These are phyloP conservation scores for Cladosporium sp. DNA, from an alignment of 2,329 filamentous ascomycete genomes.

Conservation along the genomic window DNA sequence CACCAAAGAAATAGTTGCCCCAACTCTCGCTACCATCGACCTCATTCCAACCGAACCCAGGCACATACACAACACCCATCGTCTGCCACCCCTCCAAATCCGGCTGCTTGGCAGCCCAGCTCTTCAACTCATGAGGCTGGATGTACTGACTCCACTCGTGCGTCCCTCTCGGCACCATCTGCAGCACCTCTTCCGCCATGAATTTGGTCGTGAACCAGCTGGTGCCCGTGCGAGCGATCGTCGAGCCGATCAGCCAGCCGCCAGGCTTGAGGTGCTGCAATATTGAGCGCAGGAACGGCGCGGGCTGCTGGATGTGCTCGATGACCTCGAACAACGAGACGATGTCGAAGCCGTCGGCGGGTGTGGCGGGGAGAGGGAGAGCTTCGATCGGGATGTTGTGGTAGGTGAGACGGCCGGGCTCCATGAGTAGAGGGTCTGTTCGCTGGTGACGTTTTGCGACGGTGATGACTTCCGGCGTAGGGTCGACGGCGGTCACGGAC, in stretches of 20 bases:
- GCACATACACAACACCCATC: constrained; percentile 84
- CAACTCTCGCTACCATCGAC: constrained; percentile 73
- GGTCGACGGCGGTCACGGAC: constrained; percentile 70
- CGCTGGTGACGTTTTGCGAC: constrained; percentile 72
- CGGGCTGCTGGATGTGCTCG: constrained; percentile 78
- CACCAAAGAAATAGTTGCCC: constrained; percentile 94
- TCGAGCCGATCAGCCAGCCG: constrained; percentile 88
- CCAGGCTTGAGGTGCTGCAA: constrained; percentile 76
- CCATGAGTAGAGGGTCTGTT: constrained; percentile 61
- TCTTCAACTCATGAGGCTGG: constrained; percentile 68
- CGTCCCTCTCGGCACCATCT: constrained; percentile 85
- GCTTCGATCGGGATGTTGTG: constrained; percentile 70
- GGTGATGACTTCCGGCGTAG: constrained; percentile 64
- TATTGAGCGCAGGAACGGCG: constrained; percentile 65
- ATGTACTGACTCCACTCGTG: constrained; percentile 98
- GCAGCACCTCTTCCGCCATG: constrained; percentile 77
- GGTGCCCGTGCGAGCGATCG: constrained; percentile 81
- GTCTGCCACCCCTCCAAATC: constrained; percentile 56
- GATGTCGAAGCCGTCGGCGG: constrained; percentile 60
- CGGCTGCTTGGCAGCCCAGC: constrained; percentile 38
- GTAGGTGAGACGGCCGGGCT: constrained; percentile 57
- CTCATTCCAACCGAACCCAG: constrained; percentile 82
- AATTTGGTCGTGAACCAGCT: constrained; percentile 92
- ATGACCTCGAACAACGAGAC: constrained; percentile 90
- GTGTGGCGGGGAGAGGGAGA: constrained; percentile 33